Percentiles rank a stretch among this genome's conserved stretches.
Evolutionary conservation across 75 land plant species (phyloP).

Genomic region (Pinus taeda): DNA sequence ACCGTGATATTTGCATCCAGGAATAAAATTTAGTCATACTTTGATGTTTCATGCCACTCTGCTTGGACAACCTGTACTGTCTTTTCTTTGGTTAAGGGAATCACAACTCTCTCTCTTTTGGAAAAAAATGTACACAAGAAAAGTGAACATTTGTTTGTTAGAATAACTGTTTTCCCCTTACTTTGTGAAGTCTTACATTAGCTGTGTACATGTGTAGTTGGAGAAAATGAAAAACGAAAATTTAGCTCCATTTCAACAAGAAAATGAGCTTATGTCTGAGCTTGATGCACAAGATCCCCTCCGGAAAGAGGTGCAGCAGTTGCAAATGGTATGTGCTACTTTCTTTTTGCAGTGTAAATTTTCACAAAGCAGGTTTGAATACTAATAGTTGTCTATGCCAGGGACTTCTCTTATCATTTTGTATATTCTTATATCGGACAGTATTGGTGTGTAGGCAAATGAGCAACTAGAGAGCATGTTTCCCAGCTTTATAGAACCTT

Average conservation of each 20-base stretch:
- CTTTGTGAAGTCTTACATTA: background rate
- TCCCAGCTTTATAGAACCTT: conserved; percentile 45
- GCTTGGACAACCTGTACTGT: background rate
- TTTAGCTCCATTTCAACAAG: conserved; percentile 31
- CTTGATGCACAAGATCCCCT: conserved; percentile 38
- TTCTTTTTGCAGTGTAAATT: background rate
- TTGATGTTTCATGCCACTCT: background rate
- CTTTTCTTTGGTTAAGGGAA: background rate
- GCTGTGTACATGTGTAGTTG: conserved; percentile 47
- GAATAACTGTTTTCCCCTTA: background rate
- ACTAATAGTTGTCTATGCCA: background rate
- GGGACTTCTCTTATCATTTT: background rate
- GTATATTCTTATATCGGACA: background rate
- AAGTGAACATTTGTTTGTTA: background rate
- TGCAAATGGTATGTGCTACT: conserved; percentile 50
- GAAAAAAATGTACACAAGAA: background rate
- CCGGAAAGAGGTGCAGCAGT: conserved; percentile 49
- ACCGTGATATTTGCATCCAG: background rate
- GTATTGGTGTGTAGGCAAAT: conserved; percentile 49
- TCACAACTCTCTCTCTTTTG: background rate
- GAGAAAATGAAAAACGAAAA: conserved; percentile 76
- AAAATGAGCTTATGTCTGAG: conserved; percentile 30
- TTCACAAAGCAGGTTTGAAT: background rate
- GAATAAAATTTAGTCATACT: background rate
- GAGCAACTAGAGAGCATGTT: conserved; percentile 56